Evolutionary conservation across 805 yeast species (phyloP).

Genomic region (Yamadazyma philogaea): DNA sequence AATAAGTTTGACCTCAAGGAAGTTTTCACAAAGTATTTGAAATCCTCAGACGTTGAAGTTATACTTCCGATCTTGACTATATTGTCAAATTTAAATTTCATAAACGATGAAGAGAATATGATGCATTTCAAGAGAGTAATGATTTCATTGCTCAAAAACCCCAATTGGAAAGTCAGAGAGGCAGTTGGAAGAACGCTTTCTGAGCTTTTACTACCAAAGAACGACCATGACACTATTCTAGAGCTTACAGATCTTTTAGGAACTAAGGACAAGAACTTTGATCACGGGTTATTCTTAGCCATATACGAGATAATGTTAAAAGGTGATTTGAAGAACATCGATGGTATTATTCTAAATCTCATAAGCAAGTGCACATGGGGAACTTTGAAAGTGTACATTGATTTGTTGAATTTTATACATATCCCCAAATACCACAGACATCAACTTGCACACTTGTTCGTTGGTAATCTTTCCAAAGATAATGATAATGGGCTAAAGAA

Average conservation of each 20-base stretch:
- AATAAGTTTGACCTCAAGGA: constrained; percentile 55
- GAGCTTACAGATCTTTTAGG: constrained; percentile 39
- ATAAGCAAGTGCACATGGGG: constrained; percentile 22
- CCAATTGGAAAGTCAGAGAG: constrained; percentile 82
- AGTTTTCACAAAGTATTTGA: constrained; percentile 39
- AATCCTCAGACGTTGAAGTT: constrained; percentile 48
- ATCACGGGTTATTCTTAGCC: constrained; percentile 61
- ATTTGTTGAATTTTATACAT: constrained; percentile 3
- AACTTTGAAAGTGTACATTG: constrained; percentile 32
- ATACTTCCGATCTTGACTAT: constrained; percentile 76
- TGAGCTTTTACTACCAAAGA: background rate
- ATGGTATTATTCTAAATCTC: background rate
- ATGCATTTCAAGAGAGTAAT: constrained; percentile 51
- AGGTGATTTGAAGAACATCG: background rate
- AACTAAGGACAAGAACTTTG: constrained; percentile 10
- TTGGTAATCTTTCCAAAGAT: constrained; percentile 21
- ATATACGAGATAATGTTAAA: constrained; percentile 18
- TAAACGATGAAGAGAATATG: constrained; percentile 48
- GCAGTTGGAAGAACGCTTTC: constrained; percentile 74
- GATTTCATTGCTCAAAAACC: constrained; percentile 46
- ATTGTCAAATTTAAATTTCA: constrained; percentile 62
- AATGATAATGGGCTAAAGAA: constrained; percentile 11
- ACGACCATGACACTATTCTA: constrained; percentile 22
- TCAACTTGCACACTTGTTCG: constrained; percentile 34
- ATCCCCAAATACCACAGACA: constrained; percentile 12